A percentile compares a stretch with the other conserved stretches of the same genome.
These are phyloP conservation scores for Lasiosphaeria miniovina DNA, from an alignment of 495 filamentous ascomycete genomes.

Conservation along the genomic window DNA sequence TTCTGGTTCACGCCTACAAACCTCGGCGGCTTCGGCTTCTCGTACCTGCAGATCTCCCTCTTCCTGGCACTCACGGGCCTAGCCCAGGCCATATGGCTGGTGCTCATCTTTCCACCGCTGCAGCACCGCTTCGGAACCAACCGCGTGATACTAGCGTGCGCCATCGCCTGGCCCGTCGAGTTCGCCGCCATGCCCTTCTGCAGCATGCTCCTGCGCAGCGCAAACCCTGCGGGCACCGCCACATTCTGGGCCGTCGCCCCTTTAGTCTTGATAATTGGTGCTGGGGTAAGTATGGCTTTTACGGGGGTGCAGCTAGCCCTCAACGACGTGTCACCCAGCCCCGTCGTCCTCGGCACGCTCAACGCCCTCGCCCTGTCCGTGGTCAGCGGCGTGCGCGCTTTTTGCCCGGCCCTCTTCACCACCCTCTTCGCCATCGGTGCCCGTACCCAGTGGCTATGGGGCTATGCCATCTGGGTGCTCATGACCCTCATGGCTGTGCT, in stretches of 20 bases:
- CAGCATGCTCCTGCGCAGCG: slow-evolving; percentile 50
- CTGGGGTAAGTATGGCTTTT: slow-evolving; percentile 66
- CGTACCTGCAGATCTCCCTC: slow-evolving; percentile 54
- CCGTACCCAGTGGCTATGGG: slow-evolving; percentile 51
- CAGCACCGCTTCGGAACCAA: slow-evolving; percentile 59
- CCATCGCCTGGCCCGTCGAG: slow-evolving; percentile 56
- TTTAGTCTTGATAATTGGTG: slow-evolving; percentile 40
- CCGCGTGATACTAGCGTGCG: slow-evolving; percentile 54
- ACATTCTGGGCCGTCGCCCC: slow-evolving; percentile 57
- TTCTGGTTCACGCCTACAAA: slow-evolving; percentile 56
- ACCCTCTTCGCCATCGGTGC: slow-evolving; percentile 61
- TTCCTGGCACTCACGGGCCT: slow-evolving; percentile 57
- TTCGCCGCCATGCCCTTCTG: slow-evolving; percentile 48
- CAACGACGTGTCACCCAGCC: slow-evolving; percentile 64
- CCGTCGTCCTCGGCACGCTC: slow-evolving; percentile 57
- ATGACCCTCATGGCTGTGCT: slow-evolving; percentile 46
- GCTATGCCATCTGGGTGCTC: slow-evolving; percentile 66
- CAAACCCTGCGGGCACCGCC: slow-evolving; percentile 20
- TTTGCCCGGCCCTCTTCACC: slow-evolving; percentile 59
- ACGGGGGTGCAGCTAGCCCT: slow-evolving; percentile 65
- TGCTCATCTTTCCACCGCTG: slow-evolving; percentile 60
- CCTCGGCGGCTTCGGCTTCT: slow-evolving; percentile 62
- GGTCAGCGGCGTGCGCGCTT: slow-evolving; percentile 49
- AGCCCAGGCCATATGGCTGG: slow-evolving; percentile 62
- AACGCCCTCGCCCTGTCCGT: slow-evolving; percentile 62